Percentiles rank a stretch among this genome's conserved stretches.
phyloP scores from a whole-genome alignment of 148 eudicot genomes.

The Euryodendron excelsum region DNA sequence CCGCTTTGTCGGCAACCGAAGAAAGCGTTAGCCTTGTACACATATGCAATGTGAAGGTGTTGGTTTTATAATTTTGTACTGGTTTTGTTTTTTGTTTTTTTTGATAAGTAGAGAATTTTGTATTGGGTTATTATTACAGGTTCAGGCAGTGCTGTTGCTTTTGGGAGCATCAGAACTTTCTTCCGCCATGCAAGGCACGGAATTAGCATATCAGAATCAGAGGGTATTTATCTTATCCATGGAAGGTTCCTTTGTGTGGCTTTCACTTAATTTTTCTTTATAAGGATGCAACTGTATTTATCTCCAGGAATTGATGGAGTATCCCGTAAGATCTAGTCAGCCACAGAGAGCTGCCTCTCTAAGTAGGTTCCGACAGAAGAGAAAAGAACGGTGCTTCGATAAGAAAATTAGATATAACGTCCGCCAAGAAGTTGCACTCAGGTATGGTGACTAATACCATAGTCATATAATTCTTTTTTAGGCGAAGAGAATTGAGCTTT shows the following conservation, averaged over 20 bases:
- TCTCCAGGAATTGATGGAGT: constrained; percentile 39
- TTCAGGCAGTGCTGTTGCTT: constrained; percentile 61
- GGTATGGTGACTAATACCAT: constrained; percentile 28
- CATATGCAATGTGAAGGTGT: not conserved
- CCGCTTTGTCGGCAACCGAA: not conserved
- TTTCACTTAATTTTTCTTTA: not conserved
- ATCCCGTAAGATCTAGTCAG: constrained; percentile 40
- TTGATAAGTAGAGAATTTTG: too few species aligned
- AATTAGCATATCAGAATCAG: constrained; percentile 41
- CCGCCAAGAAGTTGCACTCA: constrained; percentile 71
- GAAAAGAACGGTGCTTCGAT: constrained; percentile 63
- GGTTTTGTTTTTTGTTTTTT: too few species aligned
- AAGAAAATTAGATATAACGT: constrained; percentile 67
- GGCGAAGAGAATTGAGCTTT: not conserved
- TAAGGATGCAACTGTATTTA: constrained; percentile 5
- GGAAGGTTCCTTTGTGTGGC: constrained; percentile 1
- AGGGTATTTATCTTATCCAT: constrained; percentile 34
- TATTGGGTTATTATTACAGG: constrained; percentile 32
- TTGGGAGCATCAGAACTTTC: constrained; percentile 52
- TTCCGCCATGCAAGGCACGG: constrained; percentile 41
- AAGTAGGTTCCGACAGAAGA: constrained; percentile 59
- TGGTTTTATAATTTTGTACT: not conserved
- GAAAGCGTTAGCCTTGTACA: not conserved
- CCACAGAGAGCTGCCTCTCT: constrained; percentile 64
- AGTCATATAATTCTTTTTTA: not conserved